These are phyloP conservation scores for Yarrowia osloensis DNA, from an alignment of 805 yeast genomes.

Conservation along the genomic window DNA sequence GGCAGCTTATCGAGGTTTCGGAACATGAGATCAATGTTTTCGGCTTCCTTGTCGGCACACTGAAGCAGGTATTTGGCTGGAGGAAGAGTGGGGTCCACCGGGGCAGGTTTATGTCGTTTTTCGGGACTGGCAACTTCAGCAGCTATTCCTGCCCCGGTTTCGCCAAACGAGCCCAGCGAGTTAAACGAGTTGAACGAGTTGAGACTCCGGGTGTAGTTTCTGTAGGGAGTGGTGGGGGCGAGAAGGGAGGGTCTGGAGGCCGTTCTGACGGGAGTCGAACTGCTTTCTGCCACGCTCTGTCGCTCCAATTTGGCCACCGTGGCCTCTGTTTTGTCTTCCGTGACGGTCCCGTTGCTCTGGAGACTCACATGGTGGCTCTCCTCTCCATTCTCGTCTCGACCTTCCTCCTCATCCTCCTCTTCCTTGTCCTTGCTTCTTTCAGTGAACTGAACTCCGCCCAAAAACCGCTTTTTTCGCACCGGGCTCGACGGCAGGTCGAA, in stretches of 20 bases:
- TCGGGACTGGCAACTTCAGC: constrained; percentile 3
- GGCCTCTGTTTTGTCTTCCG: not conserved
- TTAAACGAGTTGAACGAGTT: not conserved
- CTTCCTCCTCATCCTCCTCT: not conserved
- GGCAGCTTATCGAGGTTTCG: constrained; percentile 42
- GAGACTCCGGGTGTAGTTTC: not conserved
- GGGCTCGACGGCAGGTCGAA: constrained; percentile 17
- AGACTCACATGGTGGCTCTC: not conserved
- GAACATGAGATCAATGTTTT: constrained; percentile 35
- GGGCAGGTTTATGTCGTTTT: not conserved
- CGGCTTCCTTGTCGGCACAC: constrained; percentile 32
- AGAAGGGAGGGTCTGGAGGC: not conserved
- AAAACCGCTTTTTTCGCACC: constrained; percentile 7
- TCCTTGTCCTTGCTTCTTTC: not conserved
- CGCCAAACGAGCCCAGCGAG: constrained; percentile 17
- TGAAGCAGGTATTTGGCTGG: not conserved
- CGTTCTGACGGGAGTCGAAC: not conserved
- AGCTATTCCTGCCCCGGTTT: constrained; percentile 20
- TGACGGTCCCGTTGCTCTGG: not conserved
- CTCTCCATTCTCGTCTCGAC: not conserved
- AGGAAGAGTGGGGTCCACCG: not conserved
- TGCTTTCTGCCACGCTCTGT: not conserved
- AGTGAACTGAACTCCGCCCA: constrained; percentile 12
- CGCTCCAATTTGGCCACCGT: not conserved
- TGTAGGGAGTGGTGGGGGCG: constrained; percentile 11